Evolutionary conservation across 192 early-diverging fungal genomes (phyloP), one percentile per base, ranked within the genome.

Genomic region (Backusella australiensis): DNA sequence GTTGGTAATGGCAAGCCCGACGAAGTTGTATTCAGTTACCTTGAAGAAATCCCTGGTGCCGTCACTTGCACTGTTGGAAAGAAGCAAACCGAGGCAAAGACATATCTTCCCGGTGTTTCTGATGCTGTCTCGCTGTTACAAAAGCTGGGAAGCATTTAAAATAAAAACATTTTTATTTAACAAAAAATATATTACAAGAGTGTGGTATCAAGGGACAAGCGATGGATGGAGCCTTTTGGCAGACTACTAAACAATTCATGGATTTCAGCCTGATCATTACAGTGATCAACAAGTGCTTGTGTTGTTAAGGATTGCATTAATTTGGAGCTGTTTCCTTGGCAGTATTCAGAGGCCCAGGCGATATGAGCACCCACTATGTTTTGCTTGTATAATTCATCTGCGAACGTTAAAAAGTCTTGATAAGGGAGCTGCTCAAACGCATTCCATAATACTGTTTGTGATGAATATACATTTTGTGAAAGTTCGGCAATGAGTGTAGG

Each of bases 1-100:
- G 81, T 99, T 23, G 98, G 98, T 72, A 96, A 99, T 76, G 96
- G 97, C 8, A 94, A 95, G 77, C 94, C 95, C 12, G 98, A 99
- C 83, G 98, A 99, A 83, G 90, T 90, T 21, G 88, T 98, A 21
- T 99, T 99, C 72, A 90, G 89, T 11, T 79, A 90, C 70, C 84
- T 93, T 34, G 81, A 87, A 29, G 85, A 90, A 65, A 75, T 84
- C 49, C 80, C 85, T 12, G 82, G 90, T 42, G 83, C 89, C 63
- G 90, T 95, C 69, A 96, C 95, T 34, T 90, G 90, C 34, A 99
- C 98, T 0, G 97, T 99, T 7, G 98, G 97, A 8, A 96, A 97
- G 83, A 99, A 99, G 78, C 92, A 93, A 80, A 99, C 96, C 0
- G 94, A 96, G 68, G 97, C 98, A 92, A 56, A 84, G 98, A 78